Percentiles rank a stretch among this genome's conserved stretches.
These are phyloP conservation scores for Schoenoplectus triqueter DNA, from an alignment of 202 grass and related monocot genomes.

Conservation along the genomic window DNA sequence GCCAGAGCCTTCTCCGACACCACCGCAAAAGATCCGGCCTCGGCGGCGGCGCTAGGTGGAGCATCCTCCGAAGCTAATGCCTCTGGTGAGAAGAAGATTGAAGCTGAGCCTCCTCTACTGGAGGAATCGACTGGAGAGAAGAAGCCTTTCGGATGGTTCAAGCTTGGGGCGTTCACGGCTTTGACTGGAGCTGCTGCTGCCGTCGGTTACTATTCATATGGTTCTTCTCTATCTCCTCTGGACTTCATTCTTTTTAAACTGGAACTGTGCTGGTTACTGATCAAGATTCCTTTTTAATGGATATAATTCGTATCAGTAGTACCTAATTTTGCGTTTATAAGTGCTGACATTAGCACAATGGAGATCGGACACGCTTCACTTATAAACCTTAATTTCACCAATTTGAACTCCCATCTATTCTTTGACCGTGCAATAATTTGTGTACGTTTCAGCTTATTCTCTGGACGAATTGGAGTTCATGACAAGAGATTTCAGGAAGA, in stretches of 20 bases:
- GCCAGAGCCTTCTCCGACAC: slow-evolving; percentile 44
- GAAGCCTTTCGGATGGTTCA: slow-evolving; percentile 50
- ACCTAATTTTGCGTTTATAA: not conserved
- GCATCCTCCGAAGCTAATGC: slow-evolving; percentile 37
- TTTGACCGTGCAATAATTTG: not conserved
- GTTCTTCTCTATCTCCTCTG: slow-evolving; percentile 38
- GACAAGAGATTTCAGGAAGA: slow-evolving; percentile 63
- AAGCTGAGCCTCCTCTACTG: slow-evolving; percentile 37
- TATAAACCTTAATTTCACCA: not conserved
- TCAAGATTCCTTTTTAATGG: not conserved
- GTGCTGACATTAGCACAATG: not conserved
- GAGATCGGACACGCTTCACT: too few species aligned
- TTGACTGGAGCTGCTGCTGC: slow-evolving; percentile 53
- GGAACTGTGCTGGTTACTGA: not conserved
- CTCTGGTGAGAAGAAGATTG: not conserved
- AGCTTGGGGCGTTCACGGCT: slow-evolving; percentile 49
- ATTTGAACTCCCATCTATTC: not conserved
- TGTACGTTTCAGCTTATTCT: slow-evolving; percentile 58
- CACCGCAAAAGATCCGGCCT: slow-evolving; percentile 41
- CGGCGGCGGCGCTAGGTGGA: slow-evolving; percentile 22
- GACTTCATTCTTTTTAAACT: not conserved
- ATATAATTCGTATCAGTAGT: not conserved
- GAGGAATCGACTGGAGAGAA: slow-evolving; percentile 45
- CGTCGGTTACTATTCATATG: slow-evolving; percentile 71
- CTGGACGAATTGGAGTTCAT: slow-evolving; percentile 73